Base-by-base conservation (phyloP, 2,329 filamentous ascomycete genomes). In the Sporothrix humicola region DNA sequence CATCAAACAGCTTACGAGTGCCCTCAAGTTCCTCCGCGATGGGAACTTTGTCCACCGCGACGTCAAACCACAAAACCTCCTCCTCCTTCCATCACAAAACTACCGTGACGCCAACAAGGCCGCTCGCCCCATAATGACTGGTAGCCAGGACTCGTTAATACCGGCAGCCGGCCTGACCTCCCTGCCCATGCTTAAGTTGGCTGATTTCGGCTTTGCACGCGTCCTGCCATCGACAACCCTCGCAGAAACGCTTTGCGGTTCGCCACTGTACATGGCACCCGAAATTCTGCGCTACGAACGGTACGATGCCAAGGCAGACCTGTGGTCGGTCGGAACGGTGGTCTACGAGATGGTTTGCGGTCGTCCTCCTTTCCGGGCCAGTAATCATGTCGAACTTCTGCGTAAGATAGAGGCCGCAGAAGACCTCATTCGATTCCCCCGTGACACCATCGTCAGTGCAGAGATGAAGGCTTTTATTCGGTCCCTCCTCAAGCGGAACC, bases 311-410 rank as follows among this genome's bases (percentile, higher is more conserved):
- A 97, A 97, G 82, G 95, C 95, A 65, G 96, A 99, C 83, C 85
- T 99, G 48, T 99, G 96, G 96, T 99, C 96, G 26, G 94, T 98
- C 48, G 96, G 96, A 69, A 97, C 96, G 20, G 96, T 99, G 9
- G 84, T 97, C 31, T 97, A 94, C 80, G 96, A 99, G 83, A 97
- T 99, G 95, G 90, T 96, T 75, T 93, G 91, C 7, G 95, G 95
- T 71, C 92, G 90, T 75, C 94, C 96, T 26, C 96, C 96, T 0
- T 99, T 98, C 83, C 88, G 94, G 77, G 96, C 96, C 46, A 90
- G 90, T 72, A 98, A 99, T 80, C 96, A 99, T 79, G 95, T 99
- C 56, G 96, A 99, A 81, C 85, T 99, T 50, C 87, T 98, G 59
- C 90, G 93, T 75, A 96, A 93, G 84, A 99, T 99, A 76, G 95